Evolutionary conservation across 179 eudicot genomes (phyloP), one percentile per base, ranked within the genome.

Genomic region (Amaranthus tricolor): DNA sequence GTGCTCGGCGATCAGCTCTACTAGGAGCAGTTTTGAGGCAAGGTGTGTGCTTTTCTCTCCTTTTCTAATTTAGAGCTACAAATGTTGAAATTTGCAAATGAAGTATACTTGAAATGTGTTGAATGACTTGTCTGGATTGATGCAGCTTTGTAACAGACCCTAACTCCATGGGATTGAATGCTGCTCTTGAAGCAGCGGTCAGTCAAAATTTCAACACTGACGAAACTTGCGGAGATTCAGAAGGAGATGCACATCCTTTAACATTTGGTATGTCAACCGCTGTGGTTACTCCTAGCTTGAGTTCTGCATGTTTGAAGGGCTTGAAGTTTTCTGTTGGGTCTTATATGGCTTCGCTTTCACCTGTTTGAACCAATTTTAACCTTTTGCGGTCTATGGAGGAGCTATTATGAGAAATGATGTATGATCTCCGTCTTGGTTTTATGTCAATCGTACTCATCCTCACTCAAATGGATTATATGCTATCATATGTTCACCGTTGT

Each of bases 71-170:
- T 14, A 21, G 15, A 55, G 20, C 40, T 67, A 56, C 9, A 19
- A 44, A 21, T 20, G 9, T 44, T 14, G 47, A 31, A 2, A 31
- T 31, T 58, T 16, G 17, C 16, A 55, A 31, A 31, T 31, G 40
- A 2, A 1, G 40, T 31, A 31, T 31, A 31, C 40, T 31, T 59
- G 44, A 43, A 50, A 20, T 31, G 7, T 40, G 16, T 55, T 59
- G 66, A 70, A 45, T 11, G n/a, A 44, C 62, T n/a, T 7, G 5
- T 58, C 20, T 57, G 57, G 10, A 19, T 60, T 52, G 54, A 62
- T 84, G 89, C 96, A 94, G 98, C 81, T 92, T 94, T 83, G 75
- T 72, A 52, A 89, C 94, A 0, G 88, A 92, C 57, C 80, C 90
- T 11, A 79, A 75, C 66, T 84, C 98, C 24, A 77, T 71, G 54